Conservation (phyloP, 495 filamentous ascomycete species). For the Aspergillus sclerotiicarbonarius region DNA sequence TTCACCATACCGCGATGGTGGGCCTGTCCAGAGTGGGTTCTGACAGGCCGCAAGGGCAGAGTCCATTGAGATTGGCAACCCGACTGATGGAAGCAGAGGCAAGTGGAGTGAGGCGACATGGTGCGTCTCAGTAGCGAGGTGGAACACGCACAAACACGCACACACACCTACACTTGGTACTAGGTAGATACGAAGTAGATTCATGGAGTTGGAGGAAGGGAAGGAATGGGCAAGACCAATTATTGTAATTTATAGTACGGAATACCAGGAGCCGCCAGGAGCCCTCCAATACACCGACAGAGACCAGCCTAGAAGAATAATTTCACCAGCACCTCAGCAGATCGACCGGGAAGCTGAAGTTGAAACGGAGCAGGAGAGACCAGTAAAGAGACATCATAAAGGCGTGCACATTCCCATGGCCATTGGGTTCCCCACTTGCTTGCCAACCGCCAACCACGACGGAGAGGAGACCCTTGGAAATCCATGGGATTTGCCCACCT, state of each 20-base stretch:
- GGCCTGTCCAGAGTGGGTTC: constrained; percentile 2
- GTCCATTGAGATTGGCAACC: constrained; percentile 9
- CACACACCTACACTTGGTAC: not conserved
- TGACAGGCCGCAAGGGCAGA: constrained; percentile 5
- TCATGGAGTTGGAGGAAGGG: not conserved
- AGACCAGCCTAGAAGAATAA: no score
- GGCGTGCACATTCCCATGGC: not conserved
- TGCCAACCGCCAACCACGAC: not conserved
- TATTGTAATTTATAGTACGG: not conserved
- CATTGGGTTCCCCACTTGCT: constrained; percentile 1
- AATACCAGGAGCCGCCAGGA: not conserved
- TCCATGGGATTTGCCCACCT: not conserved
- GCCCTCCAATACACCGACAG: not conserved
- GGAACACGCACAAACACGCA: constrained; percentile 1
- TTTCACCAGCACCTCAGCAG: no score
- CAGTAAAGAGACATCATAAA: not conserved
- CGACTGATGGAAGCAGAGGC: constrained; percentile 4
- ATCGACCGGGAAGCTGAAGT: not conserved
- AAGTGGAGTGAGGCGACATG: constrained; percentile 13
- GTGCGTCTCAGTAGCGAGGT: constrained; percentile 12
- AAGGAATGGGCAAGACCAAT: not conserved
- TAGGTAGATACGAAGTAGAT: no score
- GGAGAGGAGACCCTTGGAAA: not conserved
- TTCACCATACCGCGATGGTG: not conserved
- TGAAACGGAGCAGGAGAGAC: not conserved